Conservation (phyloP, 257 asterid genomes). For the Solanum arcanum region DNA sequence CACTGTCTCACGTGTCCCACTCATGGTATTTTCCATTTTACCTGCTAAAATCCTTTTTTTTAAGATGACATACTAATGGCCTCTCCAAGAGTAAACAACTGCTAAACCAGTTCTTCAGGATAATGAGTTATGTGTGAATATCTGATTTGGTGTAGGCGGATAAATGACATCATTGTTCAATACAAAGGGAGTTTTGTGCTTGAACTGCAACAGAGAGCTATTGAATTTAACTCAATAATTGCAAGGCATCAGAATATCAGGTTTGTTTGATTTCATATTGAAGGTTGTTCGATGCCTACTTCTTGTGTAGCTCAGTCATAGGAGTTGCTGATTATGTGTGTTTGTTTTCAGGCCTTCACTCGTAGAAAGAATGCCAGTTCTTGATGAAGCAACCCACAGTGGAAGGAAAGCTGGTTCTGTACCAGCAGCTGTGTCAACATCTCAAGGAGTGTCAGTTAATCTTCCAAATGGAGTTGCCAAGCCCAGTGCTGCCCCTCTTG, state of each 20-base stretch:
- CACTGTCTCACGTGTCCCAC: background rate
- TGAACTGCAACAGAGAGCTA: constrained; percentile 98
- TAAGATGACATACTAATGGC: background rate
- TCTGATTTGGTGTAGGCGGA: constrained; percentile 41
- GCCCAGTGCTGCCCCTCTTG: constrained; percentile 58
- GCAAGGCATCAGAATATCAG: constrained; percentile 73
- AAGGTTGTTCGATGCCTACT: background rate
- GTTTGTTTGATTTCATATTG: constrained; percentile 17
- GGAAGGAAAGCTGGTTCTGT: constrained; percentile 81
- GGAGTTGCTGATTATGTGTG: background rate
- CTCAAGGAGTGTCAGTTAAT: constrained; percentile 58
- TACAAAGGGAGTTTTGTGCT: constrained; percentile 87
- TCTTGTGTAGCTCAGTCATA: background rate
- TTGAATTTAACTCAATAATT: constrained; percentile 74
- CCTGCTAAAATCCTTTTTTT: background rate
- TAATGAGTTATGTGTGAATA: background rate
- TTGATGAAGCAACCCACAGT: constrained; percentile 77
- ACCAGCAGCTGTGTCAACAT: constrained; percentile 64
- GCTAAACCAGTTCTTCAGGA: background rate
- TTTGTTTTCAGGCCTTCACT: constrained; percentile 52
- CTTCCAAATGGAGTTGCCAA: constrained; percentile 79
- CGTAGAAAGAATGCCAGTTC: constrained; percentile 95
- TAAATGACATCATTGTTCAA: constrained; percentile 47
- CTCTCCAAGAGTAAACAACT: background rate
- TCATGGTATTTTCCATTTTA: background rate